Base-by-base conservation (phyloP, 768 basidiomycete species). In the Leccinum obscurum region DNA sequence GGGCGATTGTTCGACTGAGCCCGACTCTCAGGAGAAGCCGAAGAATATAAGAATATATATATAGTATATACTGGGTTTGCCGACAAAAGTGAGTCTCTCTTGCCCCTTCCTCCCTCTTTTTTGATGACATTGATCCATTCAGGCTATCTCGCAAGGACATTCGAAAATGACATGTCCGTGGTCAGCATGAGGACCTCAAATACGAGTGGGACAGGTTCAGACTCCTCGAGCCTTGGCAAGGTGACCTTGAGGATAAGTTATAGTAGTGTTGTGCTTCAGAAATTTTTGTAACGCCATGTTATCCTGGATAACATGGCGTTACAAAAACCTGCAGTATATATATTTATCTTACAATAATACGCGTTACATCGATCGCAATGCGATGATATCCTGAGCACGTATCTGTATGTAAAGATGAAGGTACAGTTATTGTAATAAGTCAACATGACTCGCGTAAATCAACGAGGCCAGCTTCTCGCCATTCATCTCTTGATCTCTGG, bases 131-230 rank as follows among this genome's bases (percentile, higher is more conserved):
- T 3, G n/a, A 14, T 57, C 14, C 8, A 13, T 48, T 14, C 24
- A 64, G 64, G 4, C 8, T 49, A 1, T 62, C 64, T 15, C 52
- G 56, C 10, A 66, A 20, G 26, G 64, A 64, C 14, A 17, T 49
- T 1, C 5, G 55, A 17, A 65, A 65, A 17, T 49, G 64, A 22
- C 64, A 64, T 6, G 22, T 62, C 11, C 28, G 28, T 28, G 1
- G 8, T 5, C 1, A 24, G 3, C 61, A 62, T 14, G 0, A 0
- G 28, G 5, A 22, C 2, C 39, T 62, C 11, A 1, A 4, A 7
- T 7, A 6, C 6, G n/a, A n/a, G 11, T 46, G 20, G 20, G 1
- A 4, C 9, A 1, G 9, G 1, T 62, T 50, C 30, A 26, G 20
- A 9, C 60, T 62, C 10, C 28, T 28, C 28, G 10, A 26, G 14